A percentile compares a stretch with the other conserved stretches of the same genome.
phyloP scores from a whole-genome alignment of 2,329 filamentous ascomycete species.

The Paraconiothyrium brasiliense region DNA sequence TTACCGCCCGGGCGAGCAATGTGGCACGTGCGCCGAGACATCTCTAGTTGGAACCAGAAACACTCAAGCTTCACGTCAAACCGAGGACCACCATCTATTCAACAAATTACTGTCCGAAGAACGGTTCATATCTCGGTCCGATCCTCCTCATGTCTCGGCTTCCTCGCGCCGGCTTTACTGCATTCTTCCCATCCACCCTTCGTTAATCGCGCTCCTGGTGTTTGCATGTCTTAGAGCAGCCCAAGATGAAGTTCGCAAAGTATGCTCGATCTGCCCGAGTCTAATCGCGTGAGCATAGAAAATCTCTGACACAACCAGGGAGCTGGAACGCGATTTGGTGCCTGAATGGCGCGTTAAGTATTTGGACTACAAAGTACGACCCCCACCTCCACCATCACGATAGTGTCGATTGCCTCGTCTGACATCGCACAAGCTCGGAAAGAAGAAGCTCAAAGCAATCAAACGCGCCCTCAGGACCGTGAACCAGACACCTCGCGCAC shows the following conservation, averaged over 20 bases:
- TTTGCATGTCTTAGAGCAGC: slow-evolving; percentile 10
- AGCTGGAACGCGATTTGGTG: slow-evolving; percentile 86
- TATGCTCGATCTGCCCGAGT: slow-evolving; percentile 43
- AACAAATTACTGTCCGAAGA: neutral
- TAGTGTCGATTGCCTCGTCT: slow-evolving; percentile 24
- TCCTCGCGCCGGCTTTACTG: neutral
- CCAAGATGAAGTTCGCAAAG: slow-evolving; percentile 70
- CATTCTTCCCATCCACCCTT: slow-evolving; percentile 5
- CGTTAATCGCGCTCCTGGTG: slow-evolving; percentile 2
- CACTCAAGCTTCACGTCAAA: slow-evolving; percentile 2
- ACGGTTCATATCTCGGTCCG: neutral
- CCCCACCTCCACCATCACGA: slow-evolving; percentile 1
- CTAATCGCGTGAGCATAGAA: neutral
- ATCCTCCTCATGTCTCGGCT: slow-evolving; percentile 8
- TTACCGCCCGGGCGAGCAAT: neutral
- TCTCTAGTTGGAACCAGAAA: neutral
- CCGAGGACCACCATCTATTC: neutral
- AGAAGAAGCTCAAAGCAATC: slow-evolving; percentile 91
- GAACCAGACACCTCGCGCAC: slow-evolving; percentile 61
- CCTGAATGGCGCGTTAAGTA: slow-evolving; percentile 97
- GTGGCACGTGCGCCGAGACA: slow-evolving; percentile 3
- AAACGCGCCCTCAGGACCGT: slow-evolving; percentile 72
- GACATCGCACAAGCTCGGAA: slow-evolving; percentile 65
- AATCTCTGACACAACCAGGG: slow-evolving; percentile 55
- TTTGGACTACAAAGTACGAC: slow-evolving; percentile 83